Conservation (phyloP, 371 early-diverging fungal genomes). For the Chytridiales sp. region DNA sequence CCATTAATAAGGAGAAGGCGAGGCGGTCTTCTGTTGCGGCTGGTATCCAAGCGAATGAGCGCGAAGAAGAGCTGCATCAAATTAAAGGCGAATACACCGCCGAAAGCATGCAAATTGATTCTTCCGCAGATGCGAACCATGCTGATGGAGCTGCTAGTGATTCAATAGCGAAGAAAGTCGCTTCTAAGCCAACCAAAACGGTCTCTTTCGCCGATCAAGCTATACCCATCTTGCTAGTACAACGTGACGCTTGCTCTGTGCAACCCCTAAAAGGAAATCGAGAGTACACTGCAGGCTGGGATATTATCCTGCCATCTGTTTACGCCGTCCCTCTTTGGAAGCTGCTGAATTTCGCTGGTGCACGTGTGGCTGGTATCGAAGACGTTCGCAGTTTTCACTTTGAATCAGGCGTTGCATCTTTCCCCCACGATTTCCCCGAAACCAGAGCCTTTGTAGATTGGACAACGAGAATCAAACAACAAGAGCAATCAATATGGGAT, state of each 20-base stretch:
- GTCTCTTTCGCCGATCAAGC: conserved; percentile 58
- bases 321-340: conserved; percentile 88
- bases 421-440: conserved; percentile 62
- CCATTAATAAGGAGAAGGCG: conserved; percentile 63
- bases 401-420: conserved; percentile 56
- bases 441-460: conserved; percentile 55
- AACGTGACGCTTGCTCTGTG: conserved; percentile 60
- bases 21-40: too few relatives aligned
- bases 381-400: conserved; percentile 52
- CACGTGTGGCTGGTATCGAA: conserved; percentile 62
- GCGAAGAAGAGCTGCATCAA: too few relatives aligned
- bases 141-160: too few relatives aligned
- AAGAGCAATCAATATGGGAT: conserved; percentile 47
- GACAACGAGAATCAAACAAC: conserved; percentile 34
- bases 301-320: conserved; percentile 70
- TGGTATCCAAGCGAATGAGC: too few relatives aligned
- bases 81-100: too few relatives aligned
- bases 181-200: background rate
- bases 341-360: conserved; percentile 85
- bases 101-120: too few relatives aligned
- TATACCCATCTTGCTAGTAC: conserved; percentile 80
- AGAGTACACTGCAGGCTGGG: conserved; percentile 76
- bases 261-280: too few relatives aligned
- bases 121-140: too few relatives aligned
- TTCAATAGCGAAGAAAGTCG: background rate